Percentiles rank a stretch among this genome's conserved stretches.
Conservation (phyloP, 352 stramenopile genomes). For the Phytophthora foliorum region DNA sequence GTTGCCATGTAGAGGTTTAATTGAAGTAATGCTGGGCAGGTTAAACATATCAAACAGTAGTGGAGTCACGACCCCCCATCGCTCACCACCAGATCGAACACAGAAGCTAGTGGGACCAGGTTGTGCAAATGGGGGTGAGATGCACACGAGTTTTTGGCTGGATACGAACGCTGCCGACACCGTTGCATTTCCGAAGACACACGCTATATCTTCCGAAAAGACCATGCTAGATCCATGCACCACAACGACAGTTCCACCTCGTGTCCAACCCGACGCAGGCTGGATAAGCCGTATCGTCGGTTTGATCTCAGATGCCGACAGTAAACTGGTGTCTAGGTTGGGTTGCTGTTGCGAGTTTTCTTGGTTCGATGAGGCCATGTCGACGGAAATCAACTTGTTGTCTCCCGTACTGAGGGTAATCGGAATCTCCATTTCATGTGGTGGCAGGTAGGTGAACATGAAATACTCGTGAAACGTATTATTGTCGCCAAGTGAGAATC, state of each 20-base stretch:
- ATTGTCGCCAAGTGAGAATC: conserved; percentile 37
- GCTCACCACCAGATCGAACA: conserved; percentile 18
- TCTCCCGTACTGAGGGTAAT: too few relatives aligned
- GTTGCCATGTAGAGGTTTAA: conserved; percentile 36
- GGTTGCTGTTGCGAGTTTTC: not conserved
- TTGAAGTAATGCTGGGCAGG: conserved; percentile 14
- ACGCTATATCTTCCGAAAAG: conserved; percentile 34
- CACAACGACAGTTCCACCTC: conserved; percentile 38
- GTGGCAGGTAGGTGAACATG: conserved; percentile 33
- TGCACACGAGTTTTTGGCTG: conserved; percentile 33
- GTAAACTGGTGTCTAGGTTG: not conserved
- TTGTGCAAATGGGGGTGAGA: conserved; percentile 29
- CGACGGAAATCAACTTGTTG: not conserved
- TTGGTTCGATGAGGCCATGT: not conserved
- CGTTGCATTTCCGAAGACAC: conserved; percentile 43
- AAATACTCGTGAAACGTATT: conserved; percentile 28
- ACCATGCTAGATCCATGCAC: conserved; percentile 40
- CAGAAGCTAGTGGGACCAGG: conserved; percentile 18
- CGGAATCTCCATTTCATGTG: conserved; percentile 11
- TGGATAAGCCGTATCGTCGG: conserved; percentile 36
- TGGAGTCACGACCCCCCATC: conserved; percentile 18
- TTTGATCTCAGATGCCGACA: not conserved
- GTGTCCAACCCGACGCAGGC: conserved; percentile 46
- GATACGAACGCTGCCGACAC: conserved; percentile 43
- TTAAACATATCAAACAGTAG: conserved; percentile 40